Evolutionary conservation across 1,139 yeast genomes (phyloP).

Genomic region (Blastobotrys arbuscula): DNA sequence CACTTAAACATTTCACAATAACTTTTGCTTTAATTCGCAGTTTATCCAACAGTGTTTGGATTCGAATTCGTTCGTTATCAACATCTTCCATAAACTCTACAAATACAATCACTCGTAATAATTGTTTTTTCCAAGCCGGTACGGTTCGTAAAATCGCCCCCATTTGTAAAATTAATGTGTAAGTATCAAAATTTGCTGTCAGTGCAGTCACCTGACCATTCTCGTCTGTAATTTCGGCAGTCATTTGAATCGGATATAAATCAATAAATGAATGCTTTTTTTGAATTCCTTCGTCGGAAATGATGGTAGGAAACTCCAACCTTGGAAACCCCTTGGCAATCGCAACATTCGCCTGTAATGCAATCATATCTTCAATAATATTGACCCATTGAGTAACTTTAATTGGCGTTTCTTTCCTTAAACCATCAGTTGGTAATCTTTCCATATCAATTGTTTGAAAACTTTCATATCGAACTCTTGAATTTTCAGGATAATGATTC

Average conservation of each 20-base stretch:
- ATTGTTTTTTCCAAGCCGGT: slow-evolving; percentile 81
- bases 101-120: slow-evolving; percentile 75
- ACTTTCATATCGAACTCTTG: slow-evolving; percentile 1
- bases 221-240: slow-evolving; percentile 63
- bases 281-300: slow-evolving; percentile 9
- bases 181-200: slow-evolving; percentile 91
- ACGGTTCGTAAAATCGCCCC: slow-evolving; percentile 92
- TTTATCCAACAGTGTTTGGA: slow-evolving; percentile 58
- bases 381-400: slow-evolving; percentile 84
- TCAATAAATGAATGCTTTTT: slow-evolving; percentile 58
- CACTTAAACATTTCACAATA: slow-evolving; percentile 60
- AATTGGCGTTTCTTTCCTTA: slow-evolving; percentile 65
- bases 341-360: slow-evolving; percentile 91
- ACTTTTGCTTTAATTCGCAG: slow-evolving; percentile 78
- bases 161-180: slow-evolving; percentile 81
- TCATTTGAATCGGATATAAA: slow-evolving; percentile 93
- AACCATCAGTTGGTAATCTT: slow-evolving; percentile 70
- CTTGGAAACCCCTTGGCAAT: slow-evolving; percentile 80
- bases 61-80: slow-evolving; percentile 59
- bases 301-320: slow-evolving; percentile 48
- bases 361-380: slow-evolving; percentile 80
- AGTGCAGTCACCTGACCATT: slow-evolving; percentile 59
- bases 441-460: slow-evolving; percentile 25
- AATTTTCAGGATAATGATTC: slow-evolving; percentile 15
- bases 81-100: slow-evolving; percentile 73